These are phyloP conservation scores for Colletotrichum plurivorum DNA, from an alignment of 2,329 filamentous ascomycete species.

Conservation along the genomic window DNA sequence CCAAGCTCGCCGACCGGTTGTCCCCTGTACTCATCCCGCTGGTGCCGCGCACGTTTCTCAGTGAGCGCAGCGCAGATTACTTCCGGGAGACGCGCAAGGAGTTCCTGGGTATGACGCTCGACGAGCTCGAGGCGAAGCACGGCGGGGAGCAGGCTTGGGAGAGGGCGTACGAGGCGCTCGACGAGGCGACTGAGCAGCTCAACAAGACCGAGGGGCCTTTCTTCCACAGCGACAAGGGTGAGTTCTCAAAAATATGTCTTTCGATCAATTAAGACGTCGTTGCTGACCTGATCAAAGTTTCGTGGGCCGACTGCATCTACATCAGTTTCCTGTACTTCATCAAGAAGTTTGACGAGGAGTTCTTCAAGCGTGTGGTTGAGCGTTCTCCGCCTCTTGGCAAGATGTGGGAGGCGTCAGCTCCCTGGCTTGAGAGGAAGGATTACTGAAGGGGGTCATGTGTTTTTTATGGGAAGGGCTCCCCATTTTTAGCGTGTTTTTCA, in stretches of 20 bases:
- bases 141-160: constrained; percentile 67
- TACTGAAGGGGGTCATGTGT: neutral
- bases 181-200: constrained; percentile 60
- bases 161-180: constrained; percentile 53
- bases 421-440: constrained; percentile 27
- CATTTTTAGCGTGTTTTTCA: too few species aligned
- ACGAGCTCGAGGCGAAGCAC: constrained; percentile 61
- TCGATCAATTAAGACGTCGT: too few species aligned
- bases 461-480: neutral
- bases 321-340: constrained; percentile 62
- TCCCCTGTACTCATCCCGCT: constrained; percentile 59
- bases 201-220: constrained; percentile 73
- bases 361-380: constrained; percentile 55
- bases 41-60: constrained; percentile 67
- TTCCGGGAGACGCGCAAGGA: constrained; percentile 67
- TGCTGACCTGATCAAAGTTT: constrained; percentile 4
- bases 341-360: constrained; percentile 52
- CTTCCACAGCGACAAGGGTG: constrained; percentile 68
- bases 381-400: constrained; percentile 11
- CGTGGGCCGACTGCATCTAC: constrained; percentile 72
- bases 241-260: constrained; percentile 41
- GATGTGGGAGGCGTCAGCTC: constrained; percentile 28
- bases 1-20: constrained; percentile 50
- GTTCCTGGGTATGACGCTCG: constrained; percentile 66
- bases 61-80: constrained; percentile 64